phyloP scores from a whole-genome alignment of 352 stramenopile species.

The Globisporangium spinosum region DNA sequence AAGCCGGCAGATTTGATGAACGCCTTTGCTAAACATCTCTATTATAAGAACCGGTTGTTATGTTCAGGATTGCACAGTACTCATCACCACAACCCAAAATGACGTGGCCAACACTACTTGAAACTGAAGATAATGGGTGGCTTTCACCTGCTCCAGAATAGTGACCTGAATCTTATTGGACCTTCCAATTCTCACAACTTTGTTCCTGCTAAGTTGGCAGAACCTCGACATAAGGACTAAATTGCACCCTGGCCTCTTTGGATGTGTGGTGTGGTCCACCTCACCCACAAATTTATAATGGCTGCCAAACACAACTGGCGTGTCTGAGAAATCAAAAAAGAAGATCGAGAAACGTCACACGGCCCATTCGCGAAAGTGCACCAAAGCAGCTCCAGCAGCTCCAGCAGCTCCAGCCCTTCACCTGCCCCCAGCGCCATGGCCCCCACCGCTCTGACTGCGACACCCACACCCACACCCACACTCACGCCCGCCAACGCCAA shows the following conservation, averaged over 20 bases:
- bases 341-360: constrained; percentile 4
- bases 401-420: background rate
- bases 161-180: too few relatives aligned
- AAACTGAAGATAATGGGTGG: too few relatives aligned
- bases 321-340: constrained; percentile 1
- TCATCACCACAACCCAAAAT: too few relatives aligned
- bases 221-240: background rate
- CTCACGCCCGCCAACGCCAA: background rate
- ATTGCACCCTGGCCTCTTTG: background rate
- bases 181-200: too few relatives aligned
- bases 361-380: constrained; percentile 6
- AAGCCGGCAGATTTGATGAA: too few relatives aligned
- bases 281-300: background rate
- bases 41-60: too few relatives aligned
- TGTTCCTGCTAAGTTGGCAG: too few relatives aligned
- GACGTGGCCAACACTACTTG: too few relatives aligned
- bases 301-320: background rate
- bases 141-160: too few relatives aligned
- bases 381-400: background rate
- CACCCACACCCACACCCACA: background rate
- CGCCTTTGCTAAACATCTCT: too few relatives aligned
- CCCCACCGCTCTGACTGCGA: background rate
- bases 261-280: background rate
- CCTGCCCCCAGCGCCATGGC: background rate
- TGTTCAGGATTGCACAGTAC: too few relatives aligned